These are phyloP conservation scores for Chondrostereum purpureum DNA, from an alignment of 1,284 basidiomycete species.

Conservation along the genomic window DNA sequence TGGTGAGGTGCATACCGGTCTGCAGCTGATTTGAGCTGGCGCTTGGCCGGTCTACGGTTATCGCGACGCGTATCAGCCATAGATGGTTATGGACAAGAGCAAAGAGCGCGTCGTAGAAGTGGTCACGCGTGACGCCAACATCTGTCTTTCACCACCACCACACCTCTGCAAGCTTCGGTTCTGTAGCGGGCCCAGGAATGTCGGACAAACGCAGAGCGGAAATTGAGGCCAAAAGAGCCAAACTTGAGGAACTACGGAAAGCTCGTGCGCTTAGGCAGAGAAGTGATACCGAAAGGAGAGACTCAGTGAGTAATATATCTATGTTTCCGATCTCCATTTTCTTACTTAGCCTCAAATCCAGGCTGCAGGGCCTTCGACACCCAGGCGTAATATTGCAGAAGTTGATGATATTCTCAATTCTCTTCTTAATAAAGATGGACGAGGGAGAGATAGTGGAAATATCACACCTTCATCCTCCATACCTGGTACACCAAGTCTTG, in stretches of 20 bases:
- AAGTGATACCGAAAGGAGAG: conserved; percentile 48
- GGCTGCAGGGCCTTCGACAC: conserved; percentile 27
- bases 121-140: too few relatives aligned
- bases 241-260: conserved; percentile 78
- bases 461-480: conserved; percentile 60
- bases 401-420: conserved; percentile 64
- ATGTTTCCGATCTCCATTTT: not conserved
- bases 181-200: too few relatives aligned
- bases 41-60: too few relatives aligned
- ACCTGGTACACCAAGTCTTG: conserved; percentile 63
- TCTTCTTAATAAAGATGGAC: conserved; percentile 38
- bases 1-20: too few relatives aligned
- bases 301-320: conserved; percentile 32
- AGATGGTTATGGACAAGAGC: too few relatives aligned
- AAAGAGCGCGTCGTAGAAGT: too few relatives aligned
- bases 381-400: conserved; percentile 28
- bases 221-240: conserved; percentile 87
- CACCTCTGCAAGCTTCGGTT: too few relatives aligned
- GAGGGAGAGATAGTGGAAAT: conserved; percentile 42
- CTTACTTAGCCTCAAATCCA: conserved; percentile 8
- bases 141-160: too few relatives aligned
- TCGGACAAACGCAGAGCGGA: conserved; percentile 59
- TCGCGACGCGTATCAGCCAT: too few relatives aligned
- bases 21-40: too few relatives aligned
- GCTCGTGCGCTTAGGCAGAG: conserved; percentile 65